Evolutionary conservation across 768 basidiomycete species (phyloP), one percentile per base, ranked within the genome.

Genomic region (Cystobasidium tubakii): DNA sequence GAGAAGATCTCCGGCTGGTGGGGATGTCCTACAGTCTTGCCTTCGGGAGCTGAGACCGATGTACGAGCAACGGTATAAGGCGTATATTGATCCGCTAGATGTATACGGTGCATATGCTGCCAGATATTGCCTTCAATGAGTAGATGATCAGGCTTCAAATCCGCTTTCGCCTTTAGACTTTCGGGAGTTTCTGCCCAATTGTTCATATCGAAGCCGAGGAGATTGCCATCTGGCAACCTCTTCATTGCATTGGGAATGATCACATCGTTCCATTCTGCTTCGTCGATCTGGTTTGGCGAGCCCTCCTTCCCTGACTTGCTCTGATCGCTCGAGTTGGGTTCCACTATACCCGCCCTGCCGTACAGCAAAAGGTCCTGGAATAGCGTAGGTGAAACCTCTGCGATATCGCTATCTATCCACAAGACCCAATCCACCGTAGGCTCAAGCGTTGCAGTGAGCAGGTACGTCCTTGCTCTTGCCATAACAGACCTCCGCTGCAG

Each of bases 181-280:
- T 74, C 75, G 19, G 70, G 70, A 29, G 77, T 78, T 53, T 78
- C 77, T 54, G 70, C 39, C 77, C 77, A 78, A 63, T 78, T 78
- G 69, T 78, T 78, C 39, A 75, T 75, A 53, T 78, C 77, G 44
- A 77, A 78, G 1, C 74, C 57, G 1, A 73, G 74, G 39, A 67
- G n/a, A 9, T 6, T 6, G 36, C 66, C 75, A 19, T 64, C 63
- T 12, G 46, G 27, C 27, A 29, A 43, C 15, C 75, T 23, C 10
- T 46, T 62, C 73, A 76, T 66, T 23, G 34, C 25, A 19, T 53
- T 62, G 4, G 39, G 64, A 4, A 67, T 27, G 25, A 62, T 57
- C 13, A 76, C 43, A 66, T 54, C 50, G 25, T 71, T 39, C 7
- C 21, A 13, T 7, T 25, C 10, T n/a, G 15, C n/a, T 25, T 0